Base-by-base conservation (phyloP, 2,329 filamentous ascomycete genomes). In the Colletotrichum magnum region DNA sequence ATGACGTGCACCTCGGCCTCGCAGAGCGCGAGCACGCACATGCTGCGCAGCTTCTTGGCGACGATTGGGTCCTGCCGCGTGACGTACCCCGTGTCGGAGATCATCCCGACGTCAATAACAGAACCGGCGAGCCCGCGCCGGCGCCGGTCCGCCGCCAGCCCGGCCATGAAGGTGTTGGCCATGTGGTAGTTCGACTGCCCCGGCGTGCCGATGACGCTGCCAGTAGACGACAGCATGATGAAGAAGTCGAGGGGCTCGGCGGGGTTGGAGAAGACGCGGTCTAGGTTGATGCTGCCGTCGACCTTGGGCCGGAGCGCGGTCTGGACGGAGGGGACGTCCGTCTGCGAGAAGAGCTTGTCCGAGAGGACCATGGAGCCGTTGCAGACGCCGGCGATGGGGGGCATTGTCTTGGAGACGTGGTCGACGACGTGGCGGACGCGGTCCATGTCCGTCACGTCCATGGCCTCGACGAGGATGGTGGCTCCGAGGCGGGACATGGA, bases 151-250 rank as follows among this genome's bases (percentile, higher is more conserved):
- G 69, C 51, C 1, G 78, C 80, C 0, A 87, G 72, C 1, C 71
- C 71, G 2, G 70, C 71, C 78, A 87, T 81, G 75, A 79, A 87
- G 2, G 68, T 68, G 70, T 86, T 86, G 1, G 80, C 84, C 0
- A 83, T 81, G 1, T 76, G 73, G 69, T 88, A 88, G 68, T 81
- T 84, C 4, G 78, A 70, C 70, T 88, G 80, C 5, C 64, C 58
- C 0, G 81, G 54, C 0, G 76, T 74, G 13, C 62, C 69, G 6
- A 68, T 69, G n/a, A 79, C 61, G 2, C 71, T 64, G 6, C 77
- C 74, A 1, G 77, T 18, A 0, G 12, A 73, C 0, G 77, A 79
- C 51, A 81, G 75, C 9, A 78, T 32, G 52, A 82, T 71, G 70
- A 81, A 81, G 71, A 81, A 82, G 54, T 82, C 79, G 4, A 82